These are phyloP conservation scores for Balansia obtecta DNA, from an alignment of 2,329 filamentous ascomycete species.

Conservation along the genomic window DNA sequence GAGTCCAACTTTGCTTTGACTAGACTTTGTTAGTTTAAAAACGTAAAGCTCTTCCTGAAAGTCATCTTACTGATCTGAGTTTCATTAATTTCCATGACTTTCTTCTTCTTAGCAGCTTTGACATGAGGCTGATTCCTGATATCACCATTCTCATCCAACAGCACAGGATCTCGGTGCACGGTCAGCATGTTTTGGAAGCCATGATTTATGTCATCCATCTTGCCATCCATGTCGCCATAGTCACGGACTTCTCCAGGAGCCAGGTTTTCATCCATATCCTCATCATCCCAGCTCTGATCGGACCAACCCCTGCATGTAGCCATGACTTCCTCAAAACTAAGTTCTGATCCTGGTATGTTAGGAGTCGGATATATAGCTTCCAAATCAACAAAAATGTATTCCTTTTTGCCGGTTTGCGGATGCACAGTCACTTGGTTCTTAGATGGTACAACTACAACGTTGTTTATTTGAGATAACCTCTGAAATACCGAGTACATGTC, in stretches of 20 bases:
- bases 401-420: constrained; percentile 67
- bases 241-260: constrained; percentile 15
- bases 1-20: constrained; percentile 92
- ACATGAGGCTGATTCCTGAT: constrained; percentile 32
- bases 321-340: constrained; percentile 86
- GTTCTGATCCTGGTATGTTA: constrained; percentile 58
- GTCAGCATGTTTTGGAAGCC: constrained; percentile 25
- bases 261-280: constrained; percentile 22
- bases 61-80: constrained; percentile 73
- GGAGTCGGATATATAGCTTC: constrained; percentile 73
- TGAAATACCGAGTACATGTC: constrained; percentile 33
- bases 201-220: constrained; percentile 20
- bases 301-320: constrained; percentile 64
- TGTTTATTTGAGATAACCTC: constrained; percentile 49
- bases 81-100: constrained; percentile 75
- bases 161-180: constrained; percentile 30
- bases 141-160: constrained; percentile 48
- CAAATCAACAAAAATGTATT: constrained; percentile 79
- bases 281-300: constrained; percentile 42
- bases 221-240: constrained; percentile 19
- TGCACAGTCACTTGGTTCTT: constrained; percentile 73
- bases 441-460: constrained; percentile 56
- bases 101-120: constrained; percentile 53
- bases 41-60: not conserved
- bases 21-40: constrained; percentile 34